Percentiles rank a stretch among this genome's conserved stretches.
Evolutionary conservation across 768 basidiomycete genomes (phyloP).

Genomic region (Albatrellus ellisii): DNA sequence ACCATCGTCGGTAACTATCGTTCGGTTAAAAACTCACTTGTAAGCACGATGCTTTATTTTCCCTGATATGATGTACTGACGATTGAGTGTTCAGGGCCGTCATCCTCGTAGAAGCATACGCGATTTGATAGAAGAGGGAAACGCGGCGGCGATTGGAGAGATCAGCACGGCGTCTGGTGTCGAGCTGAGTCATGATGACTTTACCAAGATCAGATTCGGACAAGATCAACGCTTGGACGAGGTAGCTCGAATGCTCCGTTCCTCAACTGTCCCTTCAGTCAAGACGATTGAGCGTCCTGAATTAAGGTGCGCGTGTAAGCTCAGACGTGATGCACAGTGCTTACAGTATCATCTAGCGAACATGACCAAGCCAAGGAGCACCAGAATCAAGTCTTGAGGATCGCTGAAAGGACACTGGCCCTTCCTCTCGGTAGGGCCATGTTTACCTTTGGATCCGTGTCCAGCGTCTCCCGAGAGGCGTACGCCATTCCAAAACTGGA

Average conservation of each 20-base stretch:
- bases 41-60: slow-evolving; percentile 19
- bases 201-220: slow-evolving; percentile 78
- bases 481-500: slow-evolving; percentile 74
- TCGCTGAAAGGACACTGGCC: slow-evolving; percentile 83
- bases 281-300: slow-evolving; percentile 55
- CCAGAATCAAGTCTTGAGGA: slow-evolving; percentile 64
- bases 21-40: slow-evolving; percentile 43
- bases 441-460: slow-evolving; percentile 81
- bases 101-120: slow-evolving; percentile 5
- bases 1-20: slow-evolving; percentile 41
- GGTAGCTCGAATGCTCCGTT: slow-evolving; percentile 83
- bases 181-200: slow-evolving; percentile 58
- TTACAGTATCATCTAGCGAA: slow-evolving; percentile 39
- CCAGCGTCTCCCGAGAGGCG: slow-evolving; percentile 62
- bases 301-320: slow-evolving; percentile 36
- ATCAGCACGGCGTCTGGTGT: slow-evolving; percentile 52
- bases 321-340: not conserved
- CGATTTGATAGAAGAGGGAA: slow-evolving; percentile 6
- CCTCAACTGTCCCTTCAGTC: slow-evolving; percentile 55
- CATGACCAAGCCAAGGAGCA: slow-evolving; percentile 81
- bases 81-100: slow-evolving; percentile 9
- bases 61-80: not conserved
- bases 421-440: slow-evolving; percentile 83
- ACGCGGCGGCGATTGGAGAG: slow-evolving; percentile 36
- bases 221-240: slow-evolving; percentile 86